Base-by-base conservation (phyloP, 1,284 basidiomycete species). In the Apiotrichum siamense region DNA sequence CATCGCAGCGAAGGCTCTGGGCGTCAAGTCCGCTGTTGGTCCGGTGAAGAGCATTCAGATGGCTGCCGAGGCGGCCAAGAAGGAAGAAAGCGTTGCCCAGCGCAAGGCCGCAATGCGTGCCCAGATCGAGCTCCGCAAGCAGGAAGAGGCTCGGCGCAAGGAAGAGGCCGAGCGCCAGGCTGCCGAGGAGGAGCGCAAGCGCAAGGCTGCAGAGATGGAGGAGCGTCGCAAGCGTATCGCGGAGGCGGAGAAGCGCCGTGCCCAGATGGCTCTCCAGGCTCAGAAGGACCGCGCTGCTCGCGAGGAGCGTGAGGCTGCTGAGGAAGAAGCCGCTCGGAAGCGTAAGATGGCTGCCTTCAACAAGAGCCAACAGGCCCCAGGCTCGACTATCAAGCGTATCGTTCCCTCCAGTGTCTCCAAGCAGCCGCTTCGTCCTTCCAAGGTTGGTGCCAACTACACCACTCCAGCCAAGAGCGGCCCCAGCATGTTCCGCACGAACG, bases 71-170 rank as follows among this genome's bases (percentile, higher is more conserved):
- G 87, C 83, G 6, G 87, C 87, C 87, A 86, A 83, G 89, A 90
- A 93, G 88, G 87, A 92, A 78, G 86, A 91, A 77, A 86, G 86
- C 55, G 86, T 88, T 62, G 79, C 80, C 32, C 87, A 88, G 57
- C 87, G 86, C 74, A 90, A 88, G 69, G 81, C 80, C 1, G 76
- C 78, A 3, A 76, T 85, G 23, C 74, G 85, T 55, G 87, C 84
- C 62, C 86, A 90, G 59, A 85, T 86, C 79, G 88, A 92, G 60
- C 78, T 80, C 46, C 78, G 87, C 40, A 81, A 87, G 23, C 83
- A 85, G 55, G 80, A 80, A 17, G 83, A 81, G 2, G 73, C 81
- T 47, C 83, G 86, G 65, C 80, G 82, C 66, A 91, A 89, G 69
- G 83, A 79, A 1, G 87, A 88, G 48, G 87, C 88, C 62, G 86